phyloP scores from a whole-genome alignment of 2,329 filamentous ascomycete species.

The Ophiostoma sp. region DNA sequence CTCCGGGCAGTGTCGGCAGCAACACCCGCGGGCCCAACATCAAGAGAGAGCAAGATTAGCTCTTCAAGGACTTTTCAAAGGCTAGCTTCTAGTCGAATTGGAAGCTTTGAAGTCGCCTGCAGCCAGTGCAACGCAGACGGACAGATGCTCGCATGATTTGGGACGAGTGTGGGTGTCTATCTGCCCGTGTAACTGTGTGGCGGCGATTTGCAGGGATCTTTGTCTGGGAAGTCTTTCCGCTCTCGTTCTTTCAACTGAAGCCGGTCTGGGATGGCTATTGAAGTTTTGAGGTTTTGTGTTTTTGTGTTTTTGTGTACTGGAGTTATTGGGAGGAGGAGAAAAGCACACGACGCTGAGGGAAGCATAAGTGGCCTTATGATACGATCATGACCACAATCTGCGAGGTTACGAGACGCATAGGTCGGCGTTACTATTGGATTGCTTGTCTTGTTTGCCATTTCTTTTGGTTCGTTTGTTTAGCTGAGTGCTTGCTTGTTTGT shows the following conservation, averaged over 20 bases:
- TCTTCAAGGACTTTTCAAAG: neutral
- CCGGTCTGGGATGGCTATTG: neutral
- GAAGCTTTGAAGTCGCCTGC: neutral
- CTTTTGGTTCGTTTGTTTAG: neutral
- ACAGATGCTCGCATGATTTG: neutral
- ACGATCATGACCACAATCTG: neutral
- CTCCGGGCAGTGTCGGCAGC: neutral
- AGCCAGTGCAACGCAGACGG: neutral
- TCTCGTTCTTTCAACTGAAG: too few species aligned
- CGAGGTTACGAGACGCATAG: neutral
- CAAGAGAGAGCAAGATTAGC: neutral
- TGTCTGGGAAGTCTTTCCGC: too few species aligned
- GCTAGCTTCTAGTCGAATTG: neutral
- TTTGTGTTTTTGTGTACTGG: neutral
- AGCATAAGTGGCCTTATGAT: neutral
- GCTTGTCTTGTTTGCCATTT: neutral
- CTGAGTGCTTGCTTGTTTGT: neutral
- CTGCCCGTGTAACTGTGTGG: neutral
- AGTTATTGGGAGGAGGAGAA: slow-evolving; percentile 1
- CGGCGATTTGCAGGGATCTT: neutral
- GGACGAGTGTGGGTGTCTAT: neutral
- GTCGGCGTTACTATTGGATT: neutral
- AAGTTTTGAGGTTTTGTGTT: neutral
- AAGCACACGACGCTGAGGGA: neutral
- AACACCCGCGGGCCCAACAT: neutral